Evolutionary conservation across 306 rosid genomes (phyloP), one percentile per base, ranked within the genome.

Genomic region (Quercus gilva): DNA sequence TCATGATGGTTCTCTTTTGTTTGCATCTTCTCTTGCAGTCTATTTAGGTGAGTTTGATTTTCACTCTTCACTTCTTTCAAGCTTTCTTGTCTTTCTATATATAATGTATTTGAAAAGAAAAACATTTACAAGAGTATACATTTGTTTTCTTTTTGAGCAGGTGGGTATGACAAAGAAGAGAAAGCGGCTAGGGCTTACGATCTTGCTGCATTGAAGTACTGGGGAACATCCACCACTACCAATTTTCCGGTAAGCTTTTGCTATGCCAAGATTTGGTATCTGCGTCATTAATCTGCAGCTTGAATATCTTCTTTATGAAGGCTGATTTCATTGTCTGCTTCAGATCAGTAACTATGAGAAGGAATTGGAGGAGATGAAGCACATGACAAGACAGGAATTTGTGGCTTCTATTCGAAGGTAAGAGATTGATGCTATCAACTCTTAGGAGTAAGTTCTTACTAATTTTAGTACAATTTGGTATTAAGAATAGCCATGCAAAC

Each of bases 101-200:
- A 8, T 41, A 41, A 51, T 74, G 31, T 37, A 20, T 49, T 13
- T 71, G 12, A 1, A 71, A 49, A 23, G 58, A 45, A 51, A 23
- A 71, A 15, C 75, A 51, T 7, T 55, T 19, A n/a, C 53, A 41
- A 41, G 45, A 41, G 20, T 3, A 3, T 63, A 21, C 25, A 5
- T 53, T 26, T 13, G 31, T 60, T 41, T 70, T n/a, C 29, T 31
- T 25, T 55, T 37, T 68, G 64, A 67, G 11, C 59, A 93, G 99
- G 99, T 79, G 99, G 99, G 31, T 96, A 96, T 91, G 99, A 96
- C 67, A 96, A 96, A 87, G 99, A 96, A 88, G 99, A 96, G 77
- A 96, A 96, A 84, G 99, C 99, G 71, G 99, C 99, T 77, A 93
- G 98, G 89, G 92, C 99, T 28, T 96, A 93, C 68, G 99, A 96